Percentiles rank a stretch among this genome's conserved stretches.
Evolutionary conservation across 108 stramenopile species (phyloP).

Genomic region (Thalassiosira profunda): DNA sequence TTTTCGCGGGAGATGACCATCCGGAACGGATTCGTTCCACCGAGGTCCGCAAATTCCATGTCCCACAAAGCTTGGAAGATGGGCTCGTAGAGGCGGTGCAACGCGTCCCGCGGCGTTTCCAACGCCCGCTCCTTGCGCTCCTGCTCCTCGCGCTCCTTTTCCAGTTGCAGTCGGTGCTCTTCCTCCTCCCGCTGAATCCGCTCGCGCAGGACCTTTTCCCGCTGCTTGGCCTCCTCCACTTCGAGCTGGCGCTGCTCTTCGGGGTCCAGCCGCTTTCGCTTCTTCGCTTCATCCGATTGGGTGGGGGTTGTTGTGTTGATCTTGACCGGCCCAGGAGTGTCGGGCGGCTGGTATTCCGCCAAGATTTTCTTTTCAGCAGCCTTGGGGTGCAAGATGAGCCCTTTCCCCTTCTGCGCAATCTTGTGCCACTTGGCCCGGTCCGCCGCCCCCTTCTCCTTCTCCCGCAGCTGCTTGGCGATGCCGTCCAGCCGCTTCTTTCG

Average conservation of each 20-base stretch:
- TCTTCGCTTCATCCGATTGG: slow-evolving; percentile 15
- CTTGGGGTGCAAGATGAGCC: slow-evolving; percentile 39
- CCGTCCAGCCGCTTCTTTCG: slow-evolving; percentile 69
- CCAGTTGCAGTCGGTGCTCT: slow-evolving; percentile 33
- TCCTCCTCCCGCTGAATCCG: slow-evolving; percentile 42
- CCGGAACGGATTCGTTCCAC: slow-evolving; percentile 82
- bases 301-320: slow-evolving; percentile 35
- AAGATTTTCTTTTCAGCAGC: slow-evolving; percentile 29
- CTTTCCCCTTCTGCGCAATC: slow-evolving; percentile 29
- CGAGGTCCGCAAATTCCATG: slow-evolving; percentile 74
- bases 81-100: slow-evolving; percentile 63
- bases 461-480: slow-evolving; percentile 68
- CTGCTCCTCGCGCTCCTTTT: slow-evolving; percentile 45
- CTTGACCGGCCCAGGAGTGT: too few species aligned
- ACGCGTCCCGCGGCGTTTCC: slow-evolving; percentile 65
- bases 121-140: slow-evolving; percentile 40
- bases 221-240: slow-evolving; percentile 40
- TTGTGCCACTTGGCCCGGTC: slow-evolving; percentile 45
- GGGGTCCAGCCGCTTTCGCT: slow-evolving; percentile 39
- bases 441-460: slow-evolving; percentile 46
- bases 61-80: slow-evolving; percentile 82
- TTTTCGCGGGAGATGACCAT: slow-evolving; percentile 79
- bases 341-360: slow-evolving; percentile 15
- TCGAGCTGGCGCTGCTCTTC: slow-evolving; percentile 23
- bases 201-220: slow-evolving; percentile 35